Evolutionary conservation across 2,329 filamentous ascomycete genomes (phyloP).

Genomic region (Xylogone sp.): DNA sequence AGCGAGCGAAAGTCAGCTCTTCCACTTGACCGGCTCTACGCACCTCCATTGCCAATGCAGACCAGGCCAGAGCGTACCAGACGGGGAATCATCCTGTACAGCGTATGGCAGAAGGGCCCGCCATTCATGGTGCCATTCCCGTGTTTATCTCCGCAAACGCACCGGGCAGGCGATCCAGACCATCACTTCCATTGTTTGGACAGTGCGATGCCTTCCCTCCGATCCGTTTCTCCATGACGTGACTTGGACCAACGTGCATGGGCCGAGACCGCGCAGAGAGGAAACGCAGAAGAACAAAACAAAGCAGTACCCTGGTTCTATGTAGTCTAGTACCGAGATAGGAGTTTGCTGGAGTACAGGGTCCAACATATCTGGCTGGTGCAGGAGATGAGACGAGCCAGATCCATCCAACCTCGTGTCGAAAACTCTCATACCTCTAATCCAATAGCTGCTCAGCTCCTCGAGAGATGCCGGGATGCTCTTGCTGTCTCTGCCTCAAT

Average conservation of each 20-base stretch:
- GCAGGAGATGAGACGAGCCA: too few relatives aligned
- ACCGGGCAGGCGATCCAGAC: neutral
- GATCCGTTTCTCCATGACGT: slow-evolving; percentile 17
- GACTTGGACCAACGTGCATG: neutral
- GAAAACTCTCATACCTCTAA: too few relatives aligned
- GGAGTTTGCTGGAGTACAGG: too few relatives aligned
- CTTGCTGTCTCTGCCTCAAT: too few relatives aligned
- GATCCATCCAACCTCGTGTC: too few relatives aligned
- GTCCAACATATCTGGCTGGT: too few relatives aligned
- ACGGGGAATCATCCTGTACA: neutral
- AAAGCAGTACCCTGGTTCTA: neutral
- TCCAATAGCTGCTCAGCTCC: too few relatives aligned
- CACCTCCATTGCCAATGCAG: neutral
- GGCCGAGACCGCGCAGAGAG: too few relatives aligned
- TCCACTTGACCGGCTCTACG: slow-evolving; percentile 15
- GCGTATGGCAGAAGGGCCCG: neutral
- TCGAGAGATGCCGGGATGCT: too few relatives aligned
- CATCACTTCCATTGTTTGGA: slow-evolving; percentile 1
- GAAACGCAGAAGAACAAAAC: neutral
- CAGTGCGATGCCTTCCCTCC: slow-evolving; percentile 13
- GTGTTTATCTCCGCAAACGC: neutral
- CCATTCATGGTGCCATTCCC: neutral
- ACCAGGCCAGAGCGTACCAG: neutral
- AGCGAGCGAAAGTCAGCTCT: slow-evolving; percentile 1
- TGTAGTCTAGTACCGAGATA: too few relatives aligned